phyloP scores from a whole-genome alignment of 2,329 filamentous ascomycete genomes.

The Calonectria pseudoreteaudii region DNA sequence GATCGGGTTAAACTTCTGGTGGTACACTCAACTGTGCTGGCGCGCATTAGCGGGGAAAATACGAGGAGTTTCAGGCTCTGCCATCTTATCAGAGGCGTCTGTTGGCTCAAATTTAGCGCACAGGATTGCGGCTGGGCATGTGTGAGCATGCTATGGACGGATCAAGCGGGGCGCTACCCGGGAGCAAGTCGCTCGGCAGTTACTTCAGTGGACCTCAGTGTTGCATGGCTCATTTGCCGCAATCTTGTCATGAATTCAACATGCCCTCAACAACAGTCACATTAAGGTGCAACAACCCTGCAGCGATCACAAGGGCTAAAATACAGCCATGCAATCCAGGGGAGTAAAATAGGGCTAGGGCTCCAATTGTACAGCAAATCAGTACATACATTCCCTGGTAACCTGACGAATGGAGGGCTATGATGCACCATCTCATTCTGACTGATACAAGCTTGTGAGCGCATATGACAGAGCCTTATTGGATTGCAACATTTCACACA shows the following conservation, averaged over 20 bases:
- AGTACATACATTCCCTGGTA: neutral
- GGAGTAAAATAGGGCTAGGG: neutral
- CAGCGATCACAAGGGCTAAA: neutral
- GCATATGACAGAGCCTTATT: neutral
- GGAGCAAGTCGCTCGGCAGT: neutral
- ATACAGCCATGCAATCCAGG: neutral
- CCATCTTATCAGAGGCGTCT: neutral
- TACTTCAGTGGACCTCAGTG: neutral
- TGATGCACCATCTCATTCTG: too few species aligned
- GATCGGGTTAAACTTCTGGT: neutral
- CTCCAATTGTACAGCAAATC: neutral
- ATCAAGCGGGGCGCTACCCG: neutral
- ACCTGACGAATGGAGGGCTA: neutral
- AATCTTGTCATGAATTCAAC: neutral
- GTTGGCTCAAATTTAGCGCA: neutral
- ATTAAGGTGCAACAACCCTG: neutral
- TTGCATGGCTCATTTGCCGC: neutral
- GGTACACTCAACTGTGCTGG: neutral
- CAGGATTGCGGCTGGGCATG: neutral
- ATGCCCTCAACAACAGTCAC: neutral
- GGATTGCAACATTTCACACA: neutral
- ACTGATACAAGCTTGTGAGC: neutral
- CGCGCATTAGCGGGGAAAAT: neutral
- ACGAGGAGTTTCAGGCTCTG: neutral
- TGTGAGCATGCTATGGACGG: neutral